Conservation (phyloP, 768 basidiomycete species). For the Ramaria sp. region DNA sequence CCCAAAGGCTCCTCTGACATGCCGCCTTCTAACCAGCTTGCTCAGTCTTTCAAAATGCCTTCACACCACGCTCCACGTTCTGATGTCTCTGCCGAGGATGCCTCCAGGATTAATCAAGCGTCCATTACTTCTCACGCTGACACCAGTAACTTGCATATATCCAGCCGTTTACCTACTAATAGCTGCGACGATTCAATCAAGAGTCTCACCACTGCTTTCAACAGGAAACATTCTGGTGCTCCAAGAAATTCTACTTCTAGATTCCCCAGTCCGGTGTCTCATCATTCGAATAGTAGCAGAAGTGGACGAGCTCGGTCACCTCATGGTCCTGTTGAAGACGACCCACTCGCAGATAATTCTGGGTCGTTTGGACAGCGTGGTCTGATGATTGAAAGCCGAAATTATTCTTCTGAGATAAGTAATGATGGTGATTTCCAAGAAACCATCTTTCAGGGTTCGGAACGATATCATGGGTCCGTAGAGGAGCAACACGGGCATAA, state of each 20-base stretch:
- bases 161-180: too few relatives aligned
- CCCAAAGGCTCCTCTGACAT: neutral
- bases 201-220: neutral
- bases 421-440: neutral
- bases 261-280: neutral
- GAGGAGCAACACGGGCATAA: neutral
- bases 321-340: neutral
- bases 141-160: too few relatives aligned
- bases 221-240: neutral
- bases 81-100: too few relatives aligned
- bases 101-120: too few relatives aligned
- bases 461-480: neutral
- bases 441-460: neutral
- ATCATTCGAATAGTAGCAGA: neutral
- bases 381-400: neutral
- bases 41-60: too few relatives aligned
- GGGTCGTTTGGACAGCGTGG: neutral
- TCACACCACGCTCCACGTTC: too few relatives aligned
- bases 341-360: neutral
- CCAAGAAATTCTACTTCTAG: neutral
- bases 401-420: neutral
- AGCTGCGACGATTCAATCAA: neutral
- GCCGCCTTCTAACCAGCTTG: neutral
- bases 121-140: too few relatives aligned
- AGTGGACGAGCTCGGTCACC: neutral